A percentile compares a stretch with the other conserved stretches of the same genome.
phyloP scores from a whole-genome alignment of 192 early-diverging fungal species.

The Backusella macrospora region DNA sequence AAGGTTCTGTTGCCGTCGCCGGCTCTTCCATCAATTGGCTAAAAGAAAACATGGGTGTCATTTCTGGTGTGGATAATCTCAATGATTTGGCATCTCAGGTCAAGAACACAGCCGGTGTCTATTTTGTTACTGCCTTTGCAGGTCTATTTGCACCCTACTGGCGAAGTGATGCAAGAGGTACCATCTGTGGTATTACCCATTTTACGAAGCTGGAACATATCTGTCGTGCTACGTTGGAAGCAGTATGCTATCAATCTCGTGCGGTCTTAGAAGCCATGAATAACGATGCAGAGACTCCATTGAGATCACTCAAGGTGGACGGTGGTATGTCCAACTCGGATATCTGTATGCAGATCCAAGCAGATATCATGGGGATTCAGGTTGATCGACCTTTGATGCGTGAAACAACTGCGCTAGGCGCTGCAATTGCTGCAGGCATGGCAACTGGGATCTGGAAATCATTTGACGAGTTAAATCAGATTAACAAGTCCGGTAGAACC shows the following conservation, averaged over 20 bases:
- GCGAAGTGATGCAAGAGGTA: slow-evolving; percentile 87
- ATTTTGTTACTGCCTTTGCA: slow-evolving; percentile 94
- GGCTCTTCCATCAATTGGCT: slow-evolving; percentile 92
- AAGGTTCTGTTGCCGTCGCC: slow-evolving; percentile 90
- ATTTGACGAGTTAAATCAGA: slow-evolving; percentile 50
- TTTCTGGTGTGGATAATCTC: slow-evolving; percentile 72
- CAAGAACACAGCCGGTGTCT: slow-evolving; percentile 81
- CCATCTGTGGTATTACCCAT: slow-evolving; percentile 87
- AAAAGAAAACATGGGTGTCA: slow-evolving; percentile 79
- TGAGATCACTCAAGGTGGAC: slow-evolving; percentile 83
- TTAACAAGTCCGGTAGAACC: slow-evolving; percentile 51
- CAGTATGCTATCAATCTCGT: slow-evolving; percentile 86
- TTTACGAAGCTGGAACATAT: slow-evolving; percentile 85
- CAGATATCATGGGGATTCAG: slow-evolving; percentile 79
- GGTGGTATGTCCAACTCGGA: slow-evolving; percentile 93
- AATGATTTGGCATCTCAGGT: slow-evolving; percentile 67
- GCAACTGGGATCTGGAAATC: slow-evolving; percentile 68
- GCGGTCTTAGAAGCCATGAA: slow-evolving; percentile 91
- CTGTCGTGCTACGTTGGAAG: slow-evolving; percentile 85
- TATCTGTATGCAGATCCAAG: slow-evolving; percentile 90
- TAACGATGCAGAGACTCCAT: slow-evolving; percentile 65
- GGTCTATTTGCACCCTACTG: slow-evolving; percentile 96
- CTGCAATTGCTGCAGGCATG: slow-evolving; percentile 87
- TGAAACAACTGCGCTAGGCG: slow-evolving; percentile 91
- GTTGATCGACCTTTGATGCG: slow-evolving; percentile 85